Evolutionary conservation across 208 protist genomes (phyloP).

Genomic region (Porcisia hertigi): DNA sequence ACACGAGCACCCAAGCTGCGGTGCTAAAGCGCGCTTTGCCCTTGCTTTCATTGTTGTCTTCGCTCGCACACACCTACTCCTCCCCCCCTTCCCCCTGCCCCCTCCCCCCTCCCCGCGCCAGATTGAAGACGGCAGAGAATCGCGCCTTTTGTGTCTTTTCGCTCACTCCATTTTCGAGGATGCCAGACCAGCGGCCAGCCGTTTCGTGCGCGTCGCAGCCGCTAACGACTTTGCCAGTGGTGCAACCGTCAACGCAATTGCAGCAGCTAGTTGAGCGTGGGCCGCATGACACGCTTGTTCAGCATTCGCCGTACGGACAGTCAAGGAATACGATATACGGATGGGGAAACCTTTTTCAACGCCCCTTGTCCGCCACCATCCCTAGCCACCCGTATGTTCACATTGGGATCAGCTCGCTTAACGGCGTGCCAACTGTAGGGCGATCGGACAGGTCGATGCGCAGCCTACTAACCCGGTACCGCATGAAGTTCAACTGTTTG

Average conservation of each 20-base stretch:
- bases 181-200: not conserved
- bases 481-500: slow-evolving; percentile 67
- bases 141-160: not conserved
- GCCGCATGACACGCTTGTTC: slow-evolving; percentile 41
- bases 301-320: slow-evolving; percentile 67
- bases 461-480: slow-evolving; percentile 54
- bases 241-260: not conserved
- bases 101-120: not conserved
- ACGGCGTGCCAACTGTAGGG: slow-evolving; percentile 49
- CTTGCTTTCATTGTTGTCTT: not conserved
- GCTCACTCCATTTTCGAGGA: not conserved
- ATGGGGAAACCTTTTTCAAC: slow-evolving; percentile 64
- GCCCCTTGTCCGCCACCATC: slow-evolving; percentile 32
- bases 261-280: slow-evolving; percentile 47
- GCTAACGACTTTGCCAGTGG: too few species aligned
- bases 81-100: too few species aligned
- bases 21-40: not conserved
- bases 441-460: slow-evolving; percentile 59
- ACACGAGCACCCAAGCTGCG: not conserved
- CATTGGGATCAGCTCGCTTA: slow-evolving; percentile 80
- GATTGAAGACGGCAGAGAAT: not conserved
- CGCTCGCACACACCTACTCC: too few species aligned
- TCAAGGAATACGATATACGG: slow-evolving; percentile 43
- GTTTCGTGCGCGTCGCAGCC: not conserved
- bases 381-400: slow-evolving; percentile 47